Percentiles rank a stretch among this genome's conserved stretches.
Conservation (phyloP, 2,329 filamentous ascomycete species). For the Botryosphaeria agaves region DNA sequence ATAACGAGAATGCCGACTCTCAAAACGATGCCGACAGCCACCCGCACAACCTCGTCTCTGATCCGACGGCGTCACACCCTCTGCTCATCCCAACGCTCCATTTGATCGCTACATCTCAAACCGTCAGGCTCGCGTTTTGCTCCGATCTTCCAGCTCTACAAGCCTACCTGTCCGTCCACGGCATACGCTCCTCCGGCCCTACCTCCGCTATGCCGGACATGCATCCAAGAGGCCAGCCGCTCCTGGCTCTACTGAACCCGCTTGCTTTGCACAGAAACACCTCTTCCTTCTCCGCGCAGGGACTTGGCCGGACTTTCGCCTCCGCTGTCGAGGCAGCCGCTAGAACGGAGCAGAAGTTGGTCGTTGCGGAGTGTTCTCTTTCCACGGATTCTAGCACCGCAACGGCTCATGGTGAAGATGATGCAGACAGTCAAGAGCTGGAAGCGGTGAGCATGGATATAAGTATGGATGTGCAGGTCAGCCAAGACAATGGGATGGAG, state of each 20-base stretch:
- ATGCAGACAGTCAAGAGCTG: neutral
- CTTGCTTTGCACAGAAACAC: constrained; percentile 48
- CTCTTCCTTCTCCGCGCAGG: constrained; percentile 61
- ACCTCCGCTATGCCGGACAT: constrained; percentile 4
- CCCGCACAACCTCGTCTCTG: no score
- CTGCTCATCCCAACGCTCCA: constrained; percentile 49
- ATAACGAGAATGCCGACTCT: no score
- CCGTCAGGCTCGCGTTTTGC: constrained; percentile 54
- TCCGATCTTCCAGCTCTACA: constrained; percentile 62
- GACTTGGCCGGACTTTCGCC: constrained; percentile 45
- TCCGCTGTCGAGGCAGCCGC: constrained; percentile 43
- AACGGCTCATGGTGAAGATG: constrained; percentile 2
- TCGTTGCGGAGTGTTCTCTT: constrained; percentile 28
- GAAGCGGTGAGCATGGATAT: constrained; percentile 1
- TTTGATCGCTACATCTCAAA: constrained; percentile 49
- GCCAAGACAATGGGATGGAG: neutral
- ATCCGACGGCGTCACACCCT: constrained; percentile 4
- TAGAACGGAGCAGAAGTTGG: constrained; percentile 15
- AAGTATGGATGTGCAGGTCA: neutral
- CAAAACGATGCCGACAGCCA: no score
- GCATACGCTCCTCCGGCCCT: neutral
- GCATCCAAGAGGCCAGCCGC: no score
- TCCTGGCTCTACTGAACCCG: constrained; percentile 47
- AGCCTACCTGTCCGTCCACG: constrained; percentile 50
- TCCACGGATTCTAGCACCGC: no score